Evolutionary conservation across 2,329 filamentous ascomycete genomes (phyloP), one percentile per base, ranked within the genome.

Genomic region (Fusarium mangiferae): DNA sequence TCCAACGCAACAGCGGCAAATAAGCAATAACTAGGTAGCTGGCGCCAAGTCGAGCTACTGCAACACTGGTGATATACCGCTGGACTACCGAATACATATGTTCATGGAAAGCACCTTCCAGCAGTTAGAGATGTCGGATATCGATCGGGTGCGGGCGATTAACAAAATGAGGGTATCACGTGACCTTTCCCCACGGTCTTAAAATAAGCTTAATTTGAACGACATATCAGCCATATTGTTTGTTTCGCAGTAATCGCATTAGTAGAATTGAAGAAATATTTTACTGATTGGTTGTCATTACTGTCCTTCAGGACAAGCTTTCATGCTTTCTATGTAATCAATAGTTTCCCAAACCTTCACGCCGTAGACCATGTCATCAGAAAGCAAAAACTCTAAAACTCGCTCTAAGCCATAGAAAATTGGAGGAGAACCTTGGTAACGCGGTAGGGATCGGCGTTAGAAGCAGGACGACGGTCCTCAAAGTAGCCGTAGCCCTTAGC

Each of bases 401-500:
- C 70, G 70, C 70, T 73, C 28, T 71, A 73, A 46, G 70, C 70
- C 70, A 73, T 38, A 2, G 70, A 78, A 52, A 63, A 77, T 30
- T 76, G 73, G 3, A 78, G 61, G 72, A 95, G 91, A 80, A 94
- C 93, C 84, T 91, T 93, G 72, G 93, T 94, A 66, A 90, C 87
- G 85, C 94, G 93, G 86, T 97, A 96, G 70, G 94, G 94, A 84
- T 95, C 93, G 74, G 91, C 94, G 84, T 96, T 97, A 81, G 93
- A 96, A 64, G 95, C 95, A 66, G 92, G 92, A 74, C 92, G 90
- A 81, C 93, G 90, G 76, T 95, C 92, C 85, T 98, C 95, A 77
- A 98, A 98, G 90, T 98, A 98, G 75, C 95, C 95, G 87, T 93
- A 96, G 84, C 94, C 94, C 84, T 97, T 94, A 82, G 93, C 91